Evolutionary conservation across 2,329 filamentous ascomycete genomes (phyloP).

Genomic region (Nothophaeocryptopus gaeumannii): DNA sequence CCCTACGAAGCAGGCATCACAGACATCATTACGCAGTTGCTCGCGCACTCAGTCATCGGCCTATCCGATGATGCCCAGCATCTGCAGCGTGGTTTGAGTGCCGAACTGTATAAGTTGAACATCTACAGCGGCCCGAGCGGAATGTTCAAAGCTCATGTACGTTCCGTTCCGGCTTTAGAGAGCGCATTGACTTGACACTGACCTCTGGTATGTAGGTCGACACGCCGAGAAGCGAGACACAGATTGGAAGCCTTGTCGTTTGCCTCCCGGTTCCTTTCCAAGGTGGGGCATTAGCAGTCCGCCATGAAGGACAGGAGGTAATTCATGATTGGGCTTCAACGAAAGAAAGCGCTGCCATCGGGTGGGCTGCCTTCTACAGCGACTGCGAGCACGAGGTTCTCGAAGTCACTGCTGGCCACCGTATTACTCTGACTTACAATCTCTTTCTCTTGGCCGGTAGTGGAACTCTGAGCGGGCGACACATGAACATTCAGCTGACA

Average conservation of each 20-base stretch:
- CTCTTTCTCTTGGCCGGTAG: conserved; percentile 45
- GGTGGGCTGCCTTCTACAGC: conserved; percentile 55
- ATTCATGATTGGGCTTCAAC: conserved; percentile 4
- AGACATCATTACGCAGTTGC: conserved; percentile 44
- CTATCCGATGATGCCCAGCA: too few relatives aligned
- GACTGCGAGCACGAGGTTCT: conserved; percentile 55
- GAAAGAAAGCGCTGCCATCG: conserved; percentile 14
- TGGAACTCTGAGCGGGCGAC: conserved; percentile 6
- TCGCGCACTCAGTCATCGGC: too few relatives aligned
- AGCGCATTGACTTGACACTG: neutral
- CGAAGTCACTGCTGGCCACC: conserved; percentile 51
- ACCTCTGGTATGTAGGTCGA: neutral
- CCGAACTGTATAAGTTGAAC: conserved; percentile 11
- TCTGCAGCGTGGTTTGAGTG: conserved; percentile 30
- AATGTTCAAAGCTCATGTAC: conserved; percentile 4
- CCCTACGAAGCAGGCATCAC: conserved; percentile 47
- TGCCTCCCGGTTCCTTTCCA: conserved; percentile 3
- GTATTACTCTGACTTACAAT: conserved; percentile 61
- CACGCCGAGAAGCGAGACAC: conserved; percentile 2
- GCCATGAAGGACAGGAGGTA: conserved; percentile 8
- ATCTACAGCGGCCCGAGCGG: conserved; percentile 11
- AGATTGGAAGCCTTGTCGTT: conserved; percentile 9
- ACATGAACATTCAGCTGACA: neutral
- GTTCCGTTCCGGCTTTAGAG: neutral
- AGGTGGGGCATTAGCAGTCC: conserved; percentile 6